These are phyloP conservation scores for Solanum lycopersicoides DNA, from an alignment of 257 asterid genomes.

Conservation along the genomic window DNA sequence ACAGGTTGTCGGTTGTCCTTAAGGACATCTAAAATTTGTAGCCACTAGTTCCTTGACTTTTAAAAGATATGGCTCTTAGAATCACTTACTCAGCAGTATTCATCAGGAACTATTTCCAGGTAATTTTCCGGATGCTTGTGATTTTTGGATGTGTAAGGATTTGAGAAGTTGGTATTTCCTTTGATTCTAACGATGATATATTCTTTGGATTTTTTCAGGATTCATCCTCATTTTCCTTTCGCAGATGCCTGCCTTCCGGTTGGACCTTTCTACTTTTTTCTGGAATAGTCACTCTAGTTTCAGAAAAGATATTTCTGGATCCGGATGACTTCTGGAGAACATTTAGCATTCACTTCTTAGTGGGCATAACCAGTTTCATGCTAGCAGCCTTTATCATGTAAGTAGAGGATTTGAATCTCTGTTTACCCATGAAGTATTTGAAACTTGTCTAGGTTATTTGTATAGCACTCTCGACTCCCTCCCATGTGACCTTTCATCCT, in stretches of 20 bases:
- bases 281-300: constrained; percentile 50
- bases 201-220: constrained; percentile 31
- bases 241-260: constrained; percentile 76
- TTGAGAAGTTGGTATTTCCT: background rate
- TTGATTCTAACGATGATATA: background rate
- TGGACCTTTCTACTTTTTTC: constrained; percentile 49
- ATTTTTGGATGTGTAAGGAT: background rate
- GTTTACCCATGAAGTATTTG: background rate
- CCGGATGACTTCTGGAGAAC: constrained; percentile 73
- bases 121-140: constrained; percentile 2
- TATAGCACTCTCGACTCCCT: background rate
- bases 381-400: constrained; percentile 49
- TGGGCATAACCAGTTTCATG: constrained; percentile 53
- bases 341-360: constrained; percentile 53
- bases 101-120: constrained; percentile 82
- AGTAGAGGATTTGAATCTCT: constrained; percentile 13
- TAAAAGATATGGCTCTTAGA: constrained; percentile 78
- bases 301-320: constrained; percentile 53
- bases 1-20: background rate
- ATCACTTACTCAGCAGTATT: constrained; percentile 66
- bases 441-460: background rate
- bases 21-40: background rate
- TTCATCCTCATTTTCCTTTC: constrained; percentile 63
- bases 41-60: constrained; percentile 36
- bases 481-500: background rate